A percentile compares a stretch with the other conserved stretches of the same genome.
phyloP scores from a whole-genome alignment of 805 yeast species.

The Hanseniaspora valbyensis region DNA sequence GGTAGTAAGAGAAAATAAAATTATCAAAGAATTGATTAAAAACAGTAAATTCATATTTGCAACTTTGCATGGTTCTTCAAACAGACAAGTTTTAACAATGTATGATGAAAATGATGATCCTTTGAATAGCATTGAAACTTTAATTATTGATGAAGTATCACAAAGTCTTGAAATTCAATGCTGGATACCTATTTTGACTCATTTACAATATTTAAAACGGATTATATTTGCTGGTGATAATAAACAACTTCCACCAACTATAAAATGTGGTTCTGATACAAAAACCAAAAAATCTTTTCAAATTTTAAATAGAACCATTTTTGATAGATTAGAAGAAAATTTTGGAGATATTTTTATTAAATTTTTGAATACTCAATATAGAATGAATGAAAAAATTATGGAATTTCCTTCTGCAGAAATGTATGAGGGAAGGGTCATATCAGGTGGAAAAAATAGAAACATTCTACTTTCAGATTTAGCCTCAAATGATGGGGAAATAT shows the following conservation, averaged over 20 bases:
- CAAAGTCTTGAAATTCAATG: slow-evolving; percentile 92
- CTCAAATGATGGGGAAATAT: slow-evolving; percentile 36
- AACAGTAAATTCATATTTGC: slow-evolving; percentile 61
- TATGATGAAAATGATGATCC: slow-evolving; percentile 29
- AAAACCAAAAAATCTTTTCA: background rate
- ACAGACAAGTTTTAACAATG: slow-evolving; percentile 51
- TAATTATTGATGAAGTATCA: slow-evolving; percentile 90
- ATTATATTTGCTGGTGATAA: slow-evolving; percentile 87
- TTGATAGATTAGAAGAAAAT: slow-evolving; percentile 59
- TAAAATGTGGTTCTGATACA: slow-evolving; percentile 38
- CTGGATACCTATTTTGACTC: slow-evolving; percentile 81
- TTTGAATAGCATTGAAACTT: slow-evolving; percentile 45
- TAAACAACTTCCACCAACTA: slow-evolving; percentile 82
- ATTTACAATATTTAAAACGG: slow-evolving; percentile 39
- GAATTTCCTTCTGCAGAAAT: slow-evolving; percentile 57
- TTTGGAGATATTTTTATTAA: slow-evolving; percentile 40
- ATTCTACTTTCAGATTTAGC: slow-evolving; percentile 32
- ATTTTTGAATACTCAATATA: slow-evolving; percentile 65
- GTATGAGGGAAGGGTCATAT: slow-evolving; percentile 52
- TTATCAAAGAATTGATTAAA: slow-evolving; percentile 46
- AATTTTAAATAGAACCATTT: slow-evolving; percentile 46
- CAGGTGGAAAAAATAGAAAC: slow-evolving; percentile 47
- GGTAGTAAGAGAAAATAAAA: slow-evolving; percentile 51
- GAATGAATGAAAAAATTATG: slow-evolving; percentile 79
- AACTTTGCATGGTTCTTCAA: slow-evolving; percentile 82